Conservation (phyloP, 2,329 filamentous ascomycete genomes). For the Pezicula neosporulosa region DNA sequence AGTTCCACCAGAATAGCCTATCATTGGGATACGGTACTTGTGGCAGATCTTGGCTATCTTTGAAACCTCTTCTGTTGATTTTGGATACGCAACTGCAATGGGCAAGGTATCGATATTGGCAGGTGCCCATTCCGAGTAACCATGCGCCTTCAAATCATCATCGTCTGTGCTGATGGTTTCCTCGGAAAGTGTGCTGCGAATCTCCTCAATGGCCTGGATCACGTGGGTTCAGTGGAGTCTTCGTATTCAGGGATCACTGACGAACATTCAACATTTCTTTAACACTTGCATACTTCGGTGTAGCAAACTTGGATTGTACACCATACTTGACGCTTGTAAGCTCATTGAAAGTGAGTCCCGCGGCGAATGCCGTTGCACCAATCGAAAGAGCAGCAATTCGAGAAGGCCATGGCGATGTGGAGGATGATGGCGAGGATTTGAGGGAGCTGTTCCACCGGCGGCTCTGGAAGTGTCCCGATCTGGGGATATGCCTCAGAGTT, state of each 20-base stretch:
- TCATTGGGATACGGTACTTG: conserved; percentile 77
- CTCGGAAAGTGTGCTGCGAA: conserved; percentile 24
- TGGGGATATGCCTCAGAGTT: too few species aligned
- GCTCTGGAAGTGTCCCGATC: too few species aligned
- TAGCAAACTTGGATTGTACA: conserved; percentile 50
- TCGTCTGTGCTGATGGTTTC: conserved; percentile 59
- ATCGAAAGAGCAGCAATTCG: too few species aligned
- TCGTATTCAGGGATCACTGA: not conserved
- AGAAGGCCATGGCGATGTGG: too few species aligned
- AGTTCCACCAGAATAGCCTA: conserved; percentile 69
- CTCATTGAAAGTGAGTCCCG: conserved; percentile 85
- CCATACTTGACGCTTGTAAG: conserved; percentile 77
- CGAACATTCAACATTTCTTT: conserved; percentile 9
- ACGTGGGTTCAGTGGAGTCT: not conserved
- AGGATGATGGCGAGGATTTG: too few species aligned
- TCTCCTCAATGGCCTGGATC: conserved; percentile 13
- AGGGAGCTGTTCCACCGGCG: too few species aligned
- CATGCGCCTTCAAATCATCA: conserved; percentile 56
- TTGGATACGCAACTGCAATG: conserved; percentile 60
- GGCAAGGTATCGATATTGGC: conserved; percentile 55
- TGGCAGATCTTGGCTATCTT: conserved; percentile 66
- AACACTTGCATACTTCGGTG: conserved; percentile 21
- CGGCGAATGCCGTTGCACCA: conserved; percentile 46
- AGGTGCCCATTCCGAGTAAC: conserved; percentile 63
- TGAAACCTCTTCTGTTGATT: conserved; percentile 57